A percentile compares a stretch with the other conserved stretches of the same genome.
Evolutionary conservation across 2,329 filamentous ascomycete genomes (phyloP).

Genomic region (Colletotrichum sp.): DNA sequence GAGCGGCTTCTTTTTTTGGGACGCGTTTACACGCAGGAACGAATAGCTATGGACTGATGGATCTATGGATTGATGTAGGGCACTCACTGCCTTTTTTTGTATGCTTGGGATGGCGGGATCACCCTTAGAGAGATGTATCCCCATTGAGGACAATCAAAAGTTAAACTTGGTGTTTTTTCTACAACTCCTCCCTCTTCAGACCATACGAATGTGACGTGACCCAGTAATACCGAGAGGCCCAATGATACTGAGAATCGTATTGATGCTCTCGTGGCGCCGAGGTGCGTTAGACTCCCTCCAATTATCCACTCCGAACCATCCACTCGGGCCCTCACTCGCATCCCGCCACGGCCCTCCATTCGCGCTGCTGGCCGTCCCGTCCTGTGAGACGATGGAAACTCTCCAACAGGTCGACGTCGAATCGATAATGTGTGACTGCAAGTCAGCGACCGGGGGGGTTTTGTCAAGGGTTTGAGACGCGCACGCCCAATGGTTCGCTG

Average conservation of each 20-base stretch:
- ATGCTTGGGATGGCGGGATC: background rate
- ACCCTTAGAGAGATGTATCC: background rate
- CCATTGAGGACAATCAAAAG: background rate
- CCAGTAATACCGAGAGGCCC: background rate
- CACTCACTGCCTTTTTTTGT: background rate
- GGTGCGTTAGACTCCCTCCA: background rate
- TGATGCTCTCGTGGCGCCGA: background rate
- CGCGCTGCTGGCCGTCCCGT: background rate
- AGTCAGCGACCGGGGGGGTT: background rate
- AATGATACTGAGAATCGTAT: background rate
- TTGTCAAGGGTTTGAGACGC: background rate
- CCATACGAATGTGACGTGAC: background rate
- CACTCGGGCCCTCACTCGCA: background rate
- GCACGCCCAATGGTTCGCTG: background rate
- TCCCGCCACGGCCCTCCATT: background rate
- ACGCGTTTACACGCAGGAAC: background rate
- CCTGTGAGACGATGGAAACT: background rate
- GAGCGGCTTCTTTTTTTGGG: background rate
- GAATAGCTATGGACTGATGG: background rate
- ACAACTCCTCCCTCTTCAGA: background rate
- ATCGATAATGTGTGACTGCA: background rate
- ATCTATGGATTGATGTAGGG: background rate
- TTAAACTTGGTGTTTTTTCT: background rate
- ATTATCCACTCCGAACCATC: background rate
- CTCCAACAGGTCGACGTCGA: background rate